These are phyloP conservation scores for Asterophora parasitica DNA, from an alignment of 768 basidiomycete species.

Conservation along the genomic window DNA sequence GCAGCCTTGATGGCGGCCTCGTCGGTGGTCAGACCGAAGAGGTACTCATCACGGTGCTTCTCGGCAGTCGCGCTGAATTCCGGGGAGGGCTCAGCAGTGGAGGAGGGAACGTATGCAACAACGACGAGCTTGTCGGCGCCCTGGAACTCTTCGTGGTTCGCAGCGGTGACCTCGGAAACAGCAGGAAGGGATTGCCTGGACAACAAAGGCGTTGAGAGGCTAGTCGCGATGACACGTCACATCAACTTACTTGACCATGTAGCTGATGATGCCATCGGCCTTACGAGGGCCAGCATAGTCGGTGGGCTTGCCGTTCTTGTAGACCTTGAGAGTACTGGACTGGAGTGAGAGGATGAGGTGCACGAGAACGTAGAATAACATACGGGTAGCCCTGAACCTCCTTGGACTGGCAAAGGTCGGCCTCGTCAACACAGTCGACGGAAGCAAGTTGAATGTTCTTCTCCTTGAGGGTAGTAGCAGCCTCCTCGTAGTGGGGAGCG, in stretches of 20 bases:
- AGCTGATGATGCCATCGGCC: slow-evolving; percentile 92
- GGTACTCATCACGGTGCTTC: slow-evolving; percentile 85
- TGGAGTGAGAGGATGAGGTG: not conserved
- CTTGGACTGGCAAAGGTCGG: slow-evolving; percentile 84
- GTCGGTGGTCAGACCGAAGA: slow-evolving; percentile 86
- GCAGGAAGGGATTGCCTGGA: slow-evolving; percentile 87
- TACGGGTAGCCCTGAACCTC: slow-evolving; percentile 95
- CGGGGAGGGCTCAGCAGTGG: slow-evolving; percentile 62
- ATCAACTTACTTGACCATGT: slow-evolving; percentile 87
- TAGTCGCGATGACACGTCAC: not conserved
- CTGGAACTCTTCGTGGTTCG: slow-evolving; percentile 81
- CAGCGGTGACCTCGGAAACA: slow-evolving; percentile 73
- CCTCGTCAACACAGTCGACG: slow-evolving; percentile 94
- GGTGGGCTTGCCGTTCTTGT: slow-evolving; percentile 71
- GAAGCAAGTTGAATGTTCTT: slow-evolving; percentile 89
- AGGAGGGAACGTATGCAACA: slow-evolving; percentile 76
- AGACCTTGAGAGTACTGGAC: slow-evolving; percentile 81
- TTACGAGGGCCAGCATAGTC: slow-evolving; percentile 91
- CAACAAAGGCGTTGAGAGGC: slow-evolving; percentile 6
- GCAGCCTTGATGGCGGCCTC: slow-evolving; percentile 60
- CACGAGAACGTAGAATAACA: slow-evolving; percentile 24
- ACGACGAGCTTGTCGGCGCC: slow-evolving; percentile 86
- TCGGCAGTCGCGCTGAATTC: slow-evolving; percentile 81
- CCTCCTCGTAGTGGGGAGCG: slow-evolving; percentile 91
- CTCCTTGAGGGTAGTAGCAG: slow-evolving; percentile 88